Percentiles rank a stretch among this genome's conserved stretches.
Evolutionary conservation across 2,329 filamentous ascomycete genomes (phyloP).

Genomic region (Cephalotrichum gorgonifer): DNA sequence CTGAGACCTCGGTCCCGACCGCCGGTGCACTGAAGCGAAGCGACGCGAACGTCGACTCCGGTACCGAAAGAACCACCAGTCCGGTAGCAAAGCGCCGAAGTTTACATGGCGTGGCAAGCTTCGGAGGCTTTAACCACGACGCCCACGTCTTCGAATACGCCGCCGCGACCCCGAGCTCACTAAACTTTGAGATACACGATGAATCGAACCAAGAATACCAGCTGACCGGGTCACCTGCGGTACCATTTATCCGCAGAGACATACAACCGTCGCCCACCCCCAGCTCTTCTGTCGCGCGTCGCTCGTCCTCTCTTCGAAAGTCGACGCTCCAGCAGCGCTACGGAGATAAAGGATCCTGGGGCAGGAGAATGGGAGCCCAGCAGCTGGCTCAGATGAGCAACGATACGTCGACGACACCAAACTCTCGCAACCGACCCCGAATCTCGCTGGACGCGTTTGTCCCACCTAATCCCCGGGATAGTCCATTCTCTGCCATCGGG

Average conservation of each 20-base stretch:
- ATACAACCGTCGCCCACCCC: constrained; percentile 32
- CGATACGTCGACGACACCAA: constrained; percentile 46
- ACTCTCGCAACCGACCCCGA: constrained; percentile 54
- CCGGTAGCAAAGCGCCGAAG: constrained; percentile 88
- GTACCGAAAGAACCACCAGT: constrained; percentile 67
- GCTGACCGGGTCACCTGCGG: constrained; percentile 26
- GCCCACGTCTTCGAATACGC: constrained; percentile 61
- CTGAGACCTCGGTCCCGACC: constrained; percentile 4
- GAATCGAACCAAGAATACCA: constrained; percentile 39
- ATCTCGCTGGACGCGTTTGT: constrained; percentile 73
- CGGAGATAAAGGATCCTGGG: constrained; percentile 55
- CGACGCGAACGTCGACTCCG: constrained; percentile 81
- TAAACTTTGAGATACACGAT: constrained; percentile 21
- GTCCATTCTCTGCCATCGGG: constrained; percentile 48
- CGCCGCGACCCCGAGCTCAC: constrained; percentile 3
- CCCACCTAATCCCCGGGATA: constrained; percentile 48
- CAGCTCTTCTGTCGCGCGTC: constrained; percentile 47
- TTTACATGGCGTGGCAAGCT: constrained; percentile 62
- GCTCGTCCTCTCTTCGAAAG: constrained; percentile 69
- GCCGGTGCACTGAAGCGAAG: constrained; percentile 86
- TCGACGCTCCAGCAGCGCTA: constrained; percentile 82
- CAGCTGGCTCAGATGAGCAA: constrained; percentile 36
- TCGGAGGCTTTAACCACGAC: constrained; percentile 40
- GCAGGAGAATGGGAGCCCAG: constrained; percentile 46
- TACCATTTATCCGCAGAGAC: constrained; percentile 24